Evolutionary conservation across 2,329 filamentous ascomycete species (phyloP), one percentile per base, ranked within the genome.

Genomic region (Aspergillus sp.): DNA sequence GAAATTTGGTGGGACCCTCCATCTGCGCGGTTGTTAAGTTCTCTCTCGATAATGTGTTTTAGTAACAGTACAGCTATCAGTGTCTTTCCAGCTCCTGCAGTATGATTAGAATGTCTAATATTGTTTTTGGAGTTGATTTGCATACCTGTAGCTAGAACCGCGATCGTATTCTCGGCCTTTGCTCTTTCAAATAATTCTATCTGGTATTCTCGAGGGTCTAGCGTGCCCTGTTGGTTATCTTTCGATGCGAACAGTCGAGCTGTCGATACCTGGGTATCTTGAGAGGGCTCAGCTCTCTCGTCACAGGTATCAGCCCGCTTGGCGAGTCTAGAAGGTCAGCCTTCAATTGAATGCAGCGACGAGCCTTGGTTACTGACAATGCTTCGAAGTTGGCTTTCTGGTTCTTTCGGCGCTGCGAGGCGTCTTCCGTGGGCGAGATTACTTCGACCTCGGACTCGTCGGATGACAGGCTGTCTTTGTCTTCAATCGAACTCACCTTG

Each of bases 21-120:
- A 2, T 76, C 67, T 0, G 79, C 82, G 40, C 92, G 84, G 62
- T 86, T 78, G 61, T 90, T 87, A 1, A 97, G 76, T 71, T 99
- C 95, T 58, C 88, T 79, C 40, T 91, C 86, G 31, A 98, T 82
- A 9, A 86, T 82, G 71, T 96, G 85, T 40, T 87, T 86, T 23
- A 98, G 82, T 5, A 99, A 81, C 3, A 98, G 82, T 1, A 91
- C 92, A 0, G 95, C 93, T 65, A 99, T 97, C n/a, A 97, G 80
- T 0, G 95, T 99, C 76, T 99, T 99, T 2, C 95, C 95, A 3
- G 91, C 92, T 12, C 95, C 90, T 88, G 56, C 3, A 45, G 41
- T 8, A 55, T 46, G 19, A n/a, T 60, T 9, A 57, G 47, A 35
- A 7, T 25, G n/a, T 9, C 17, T 19, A 23, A 25, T 21, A 27